A percentile compares a stretch with the other conserved stretches of the same genome.
Evolutionary conservation across 23 red algal species (phyloP).

Genomic region (Cyanidiococcus yangmingshanensis): DNA sequence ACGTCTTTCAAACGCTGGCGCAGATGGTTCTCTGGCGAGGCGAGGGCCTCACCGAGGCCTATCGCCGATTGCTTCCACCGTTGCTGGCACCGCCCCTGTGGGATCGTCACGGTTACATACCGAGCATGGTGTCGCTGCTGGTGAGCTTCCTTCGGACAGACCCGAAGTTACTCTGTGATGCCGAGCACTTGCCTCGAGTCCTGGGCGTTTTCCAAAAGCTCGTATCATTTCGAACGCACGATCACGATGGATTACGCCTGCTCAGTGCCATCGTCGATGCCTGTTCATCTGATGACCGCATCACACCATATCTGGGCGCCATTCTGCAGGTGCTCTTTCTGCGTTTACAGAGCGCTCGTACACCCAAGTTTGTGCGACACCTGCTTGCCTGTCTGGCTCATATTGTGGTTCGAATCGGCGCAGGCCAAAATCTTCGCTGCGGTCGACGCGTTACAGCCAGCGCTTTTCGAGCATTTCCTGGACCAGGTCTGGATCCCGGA

Average conservation of each 20-base stretch:
- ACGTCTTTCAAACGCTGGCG: slow-evolving; percentile 81
- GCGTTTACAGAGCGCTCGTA: slow-evolving; percentile 61
- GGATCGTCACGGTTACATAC: slow-evolving; percentile 72
- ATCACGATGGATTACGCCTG: slow-evolving; percentile 66
- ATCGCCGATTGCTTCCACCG: slow-evolving; percentile 42
- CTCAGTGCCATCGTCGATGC: slow-evolving; percentile 49
- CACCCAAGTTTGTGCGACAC: slow-evolving; percentile 45
- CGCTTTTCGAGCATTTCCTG: slow-evolving; percentile 52
- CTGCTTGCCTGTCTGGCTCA: slow-evolving; percentile 51
- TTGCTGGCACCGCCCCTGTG: slow-evolving; percentile 70
- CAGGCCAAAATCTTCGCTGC: slow-evolving; percentile 28
- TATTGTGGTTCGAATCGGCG: slow-evolving; percentile 53
- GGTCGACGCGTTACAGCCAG: slow-evolving; percentile 47
- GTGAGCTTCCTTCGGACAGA: slow-evolving; percentile 37
- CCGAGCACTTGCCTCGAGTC: slow-evolving; percentile 44
- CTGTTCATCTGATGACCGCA: slow-evolving; percentile 20
- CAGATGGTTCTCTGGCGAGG: slow-evolving; percentile 49
- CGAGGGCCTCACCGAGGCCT: slow-evolving; percentile 27
- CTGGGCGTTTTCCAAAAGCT: slow-evolving; percentile 93
- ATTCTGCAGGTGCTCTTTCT: slow-evolving; percentile 71
- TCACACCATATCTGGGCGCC: slow-evolving; percentile 20
- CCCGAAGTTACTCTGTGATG: slow-evolving; percentile 27
- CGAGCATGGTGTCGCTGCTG: slow-evolving; percentile 74
- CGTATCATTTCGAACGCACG: slow-evolving; percentile 59
- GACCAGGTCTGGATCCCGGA: slow-evolving; percentile 67